A percentile compares a stretch with the other conserved stretches of the same genome.
These are phyloP conservation scores for Pharus latifolius DNA, from an alignment of 176 grass and related monocot genomes.

Conservation along the genomic window DNA sequence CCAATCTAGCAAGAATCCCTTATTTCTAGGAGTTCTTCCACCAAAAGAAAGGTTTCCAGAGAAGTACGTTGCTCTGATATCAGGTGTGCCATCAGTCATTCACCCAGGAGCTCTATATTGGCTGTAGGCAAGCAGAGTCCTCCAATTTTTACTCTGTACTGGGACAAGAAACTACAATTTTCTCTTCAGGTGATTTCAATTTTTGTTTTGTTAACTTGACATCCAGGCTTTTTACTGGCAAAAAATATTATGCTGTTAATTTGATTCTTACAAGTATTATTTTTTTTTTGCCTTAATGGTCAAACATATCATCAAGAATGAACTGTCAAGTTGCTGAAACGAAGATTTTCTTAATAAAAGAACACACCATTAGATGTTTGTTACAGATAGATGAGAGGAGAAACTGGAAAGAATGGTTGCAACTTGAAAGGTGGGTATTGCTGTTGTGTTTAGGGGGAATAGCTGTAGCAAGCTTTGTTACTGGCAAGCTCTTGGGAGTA, in stretches of 20 bases:
- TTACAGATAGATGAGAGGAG: not conserved
- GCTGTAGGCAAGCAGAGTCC: conserved; percentile 78
- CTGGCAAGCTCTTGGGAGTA: not conserved
- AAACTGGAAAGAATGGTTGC: not conserved
- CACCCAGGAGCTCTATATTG: conserved; percentile 86
- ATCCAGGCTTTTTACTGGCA: too few relatives aligned
- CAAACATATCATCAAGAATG: not conserved
- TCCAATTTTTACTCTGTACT: conserved; percentile 77
- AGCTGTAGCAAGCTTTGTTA: not conserved
- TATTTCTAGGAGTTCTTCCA: conserved; percentile 93
- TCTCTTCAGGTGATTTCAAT: conserved; percentile 75
- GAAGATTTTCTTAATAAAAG: not conserved
- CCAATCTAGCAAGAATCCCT: conserved; percentile 90
- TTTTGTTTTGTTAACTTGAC: not conserved
- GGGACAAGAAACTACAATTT: conserved; percentile 95
- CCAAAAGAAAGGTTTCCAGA: conserved; percentile 93
- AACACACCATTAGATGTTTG: not conserved
- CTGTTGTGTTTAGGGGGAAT: not conserved
- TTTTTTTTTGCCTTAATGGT: not conserved
- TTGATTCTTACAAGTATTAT: not conserved
- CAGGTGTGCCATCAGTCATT: conserved; percentile 66
- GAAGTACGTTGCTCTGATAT: conserved; percentile 92
- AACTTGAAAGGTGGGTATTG: not conserved
- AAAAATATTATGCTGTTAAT: too few relatives aligned
- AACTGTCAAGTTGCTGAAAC: not conserved